Percentiles rank a stretch among this genome's conserved stretches.
Conservation (phyloP, 352 stramenopile genomes). For the Pythium dissimile region DNA sequence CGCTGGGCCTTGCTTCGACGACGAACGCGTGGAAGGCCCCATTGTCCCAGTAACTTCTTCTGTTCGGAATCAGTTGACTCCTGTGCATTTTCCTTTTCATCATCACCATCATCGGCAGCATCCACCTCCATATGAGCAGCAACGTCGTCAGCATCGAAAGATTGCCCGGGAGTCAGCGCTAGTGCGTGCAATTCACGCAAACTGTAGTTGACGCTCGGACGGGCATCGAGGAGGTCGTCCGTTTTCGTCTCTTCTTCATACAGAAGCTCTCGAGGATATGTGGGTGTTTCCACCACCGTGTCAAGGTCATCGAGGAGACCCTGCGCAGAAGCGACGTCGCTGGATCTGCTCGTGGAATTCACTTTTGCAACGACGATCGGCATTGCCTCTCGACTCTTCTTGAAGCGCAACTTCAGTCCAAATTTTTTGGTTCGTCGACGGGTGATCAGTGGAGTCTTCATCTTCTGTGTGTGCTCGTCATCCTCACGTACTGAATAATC, state of each 20-base stretch:
- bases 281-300: background rate
- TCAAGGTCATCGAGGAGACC: conserved; percentile 1
- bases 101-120: conserved; percentile 17
- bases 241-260: conserved; percentile 29
- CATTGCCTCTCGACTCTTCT: conserved; percentile 13
- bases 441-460: background rate
- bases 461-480: conserved; percentile 2
- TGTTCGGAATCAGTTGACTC: conserved; percentile 30
- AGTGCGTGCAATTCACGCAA: conserved; percentile 7
- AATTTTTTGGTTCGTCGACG: conserved; percentile 13
- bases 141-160: background rate
- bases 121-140: conserved; percentile 20
- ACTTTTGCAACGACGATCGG: background rate
- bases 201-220: background rate
- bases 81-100: conserved; percentile 17
- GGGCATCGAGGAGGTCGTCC: background rate
- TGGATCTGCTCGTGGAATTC: background rate
- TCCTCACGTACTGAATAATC: conserved; percentile 44
- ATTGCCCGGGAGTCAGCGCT: conserved; percentile 13
- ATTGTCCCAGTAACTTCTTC: conserved; percentile 68
- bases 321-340: background rate
- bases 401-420: conserved; percentile 19
- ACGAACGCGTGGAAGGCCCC: conserved; percentile 52
- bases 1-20: conserved; percentile 37
- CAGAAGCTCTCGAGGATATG: conserved; percentile 17